Evolutionary conservation across 2,329 filamentous ascomycete genomes (phyloP).

Genomic region (Penicillium sp.): DNA sequence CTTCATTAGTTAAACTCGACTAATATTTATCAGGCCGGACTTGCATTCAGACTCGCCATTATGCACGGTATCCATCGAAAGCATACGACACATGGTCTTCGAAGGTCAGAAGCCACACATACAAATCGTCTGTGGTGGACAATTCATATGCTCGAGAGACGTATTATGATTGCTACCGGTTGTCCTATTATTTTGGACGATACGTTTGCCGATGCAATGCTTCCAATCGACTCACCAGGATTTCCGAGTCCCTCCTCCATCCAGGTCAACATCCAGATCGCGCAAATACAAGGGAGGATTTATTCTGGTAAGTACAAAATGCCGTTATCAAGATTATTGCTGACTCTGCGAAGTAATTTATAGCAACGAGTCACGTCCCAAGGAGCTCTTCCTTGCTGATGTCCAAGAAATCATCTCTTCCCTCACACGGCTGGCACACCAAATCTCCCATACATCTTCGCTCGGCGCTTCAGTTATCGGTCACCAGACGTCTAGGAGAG

Average conservation of each 20-base stretch:
- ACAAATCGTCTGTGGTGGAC: conserved; percentile 9
- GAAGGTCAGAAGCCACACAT: conserved; percentile 3
- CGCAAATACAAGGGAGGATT: conserved; percentile 6
- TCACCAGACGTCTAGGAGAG: conserved; percentile 1
- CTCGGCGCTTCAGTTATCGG: background rate
- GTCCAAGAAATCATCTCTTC: conserved; percentile 7
- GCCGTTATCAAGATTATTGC: background rate
- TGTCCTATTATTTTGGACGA: conserved; percentile 4
- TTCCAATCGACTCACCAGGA: background rate
- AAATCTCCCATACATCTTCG: background rate
- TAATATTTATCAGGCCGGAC: conserved; percentile 1
- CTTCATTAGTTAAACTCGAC: background rate
- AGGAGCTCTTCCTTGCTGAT: conserved; percentile 1
- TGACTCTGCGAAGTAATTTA: conserved; percentile 2
- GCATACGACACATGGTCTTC: background rate
- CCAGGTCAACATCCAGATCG: conserved; percentile 8
- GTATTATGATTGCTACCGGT: conserved; percentile 2
- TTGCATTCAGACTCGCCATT: conserved; percentile 3
- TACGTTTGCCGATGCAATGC: background rate
- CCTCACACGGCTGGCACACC: background rate
- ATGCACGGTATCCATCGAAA: conserved; percentile 6
- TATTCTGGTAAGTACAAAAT: background rate
- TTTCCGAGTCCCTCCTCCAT: conserved; percentile 6
- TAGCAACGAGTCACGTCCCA: conserved; percentile 4
- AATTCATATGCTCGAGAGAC: conserved; percentile 7